Evolutionary conservation across 352 stramenopile species (phyloP).

Genomic region (Globisporangium middletonii): DNA sequence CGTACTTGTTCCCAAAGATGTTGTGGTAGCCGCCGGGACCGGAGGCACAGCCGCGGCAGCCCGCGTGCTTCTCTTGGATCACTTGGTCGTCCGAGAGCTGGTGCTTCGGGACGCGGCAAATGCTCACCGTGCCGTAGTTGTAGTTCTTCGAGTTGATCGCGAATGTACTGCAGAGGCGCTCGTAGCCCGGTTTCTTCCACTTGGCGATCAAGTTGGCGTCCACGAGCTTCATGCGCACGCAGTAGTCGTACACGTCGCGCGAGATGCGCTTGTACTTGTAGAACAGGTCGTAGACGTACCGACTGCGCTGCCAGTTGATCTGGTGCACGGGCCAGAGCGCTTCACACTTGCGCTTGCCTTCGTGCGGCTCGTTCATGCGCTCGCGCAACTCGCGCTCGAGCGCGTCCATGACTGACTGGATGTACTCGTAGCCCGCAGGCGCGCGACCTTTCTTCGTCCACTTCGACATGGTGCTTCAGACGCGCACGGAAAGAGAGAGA

Average conservation of each 20-base stretch:
- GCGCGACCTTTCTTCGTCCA: slow-evolving; percentile 84
- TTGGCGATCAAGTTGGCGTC: slow-evolving; percentile 98
- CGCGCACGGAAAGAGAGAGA: too few species aligned
- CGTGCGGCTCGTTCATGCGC: slow-evolving; percentile 97
- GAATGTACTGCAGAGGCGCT: slow-evolving; percentile 97
- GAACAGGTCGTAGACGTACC: slow-evolving; percentile 99
- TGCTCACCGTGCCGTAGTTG: slow-evolving; percentile 98
- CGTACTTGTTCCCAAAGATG: slow-evolving; percentile 99
- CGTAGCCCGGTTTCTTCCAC: slow-evolving; percentile 99
- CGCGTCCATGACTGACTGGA: slow-evolving; percentile 94
- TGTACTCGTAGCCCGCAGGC: slow-evolving; percentile 92
- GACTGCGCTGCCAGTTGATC: slow-evolving; percentile 98
- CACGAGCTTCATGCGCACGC: slow-evolving; percentile 90
- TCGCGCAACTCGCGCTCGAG: slow-evolving; percentile 97
- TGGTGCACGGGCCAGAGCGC: slow-evolving; percentile 98
- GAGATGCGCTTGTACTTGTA: slow-evolving; percentile 96
- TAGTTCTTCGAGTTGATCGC: slow-evolving; percentile 99
- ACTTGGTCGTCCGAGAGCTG: slow-evolving; percentile 89
- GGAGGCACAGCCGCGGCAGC: slow-evolving; percentile 96
- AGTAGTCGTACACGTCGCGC: slow-evolving; percentile 98
- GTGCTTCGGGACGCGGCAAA: slow-evolving; percentile 95
- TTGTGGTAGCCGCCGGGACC: slow-evolving; percentile 92
- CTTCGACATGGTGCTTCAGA: slow-evolving; percentile 59
- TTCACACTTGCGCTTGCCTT: slow-evolving; percentile 97
- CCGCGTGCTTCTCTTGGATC: slow-evolving; percentile 92